Evolutionary conservation across 345 rosid genomes (phyloP).

Genomic region (Populus nigra): DNA sequence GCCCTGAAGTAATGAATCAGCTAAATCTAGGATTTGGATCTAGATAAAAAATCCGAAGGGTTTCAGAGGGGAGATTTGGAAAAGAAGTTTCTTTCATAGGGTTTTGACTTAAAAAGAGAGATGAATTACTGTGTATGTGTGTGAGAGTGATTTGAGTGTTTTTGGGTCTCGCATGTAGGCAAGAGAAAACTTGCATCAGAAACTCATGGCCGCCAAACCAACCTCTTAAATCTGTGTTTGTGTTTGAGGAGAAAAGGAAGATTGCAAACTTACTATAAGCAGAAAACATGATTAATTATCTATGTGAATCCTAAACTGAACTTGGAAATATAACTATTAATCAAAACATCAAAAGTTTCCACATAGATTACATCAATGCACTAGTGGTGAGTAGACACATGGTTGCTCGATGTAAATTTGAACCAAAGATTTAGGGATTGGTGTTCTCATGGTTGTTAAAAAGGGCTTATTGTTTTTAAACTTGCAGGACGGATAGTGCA

Average conservation of each 20-base stretch:
- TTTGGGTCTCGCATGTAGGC: neutral
- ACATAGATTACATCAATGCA: neutral
- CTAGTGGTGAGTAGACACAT: neutral
- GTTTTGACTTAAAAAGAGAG: neutral
- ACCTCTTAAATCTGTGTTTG: neutral
- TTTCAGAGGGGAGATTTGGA: neutral
- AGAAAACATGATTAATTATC: neutral
- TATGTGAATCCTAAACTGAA: neutral
- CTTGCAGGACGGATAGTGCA: conserved; percentile 96
- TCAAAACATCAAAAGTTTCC: neutral
- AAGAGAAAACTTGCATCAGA: neutral
- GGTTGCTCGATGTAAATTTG: neutral
- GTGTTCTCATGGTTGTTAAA: conserved; percentile 7
- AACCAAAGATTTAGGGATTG: neutral
- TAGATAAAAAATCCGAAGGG: neutral
- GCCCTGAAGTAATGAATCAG: neutral
- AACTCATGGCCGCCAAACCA: no score
- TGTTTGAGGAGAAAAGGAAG: neutral
- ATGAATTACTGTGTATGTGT: neutral
- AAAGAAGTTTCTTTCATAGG: neutral
- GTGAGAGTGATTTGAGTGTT: neutral
- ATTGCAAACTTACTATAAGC: neutral
- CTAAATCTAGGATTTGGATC: neutral
- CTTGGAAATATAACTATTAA: neutral
- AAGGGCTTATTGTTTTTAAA: conserved; percentile 12